Conservation (phyloP, 768 basidiomycete genomes). For the Tylopilus plumbeoviolaceoides region DNA sequence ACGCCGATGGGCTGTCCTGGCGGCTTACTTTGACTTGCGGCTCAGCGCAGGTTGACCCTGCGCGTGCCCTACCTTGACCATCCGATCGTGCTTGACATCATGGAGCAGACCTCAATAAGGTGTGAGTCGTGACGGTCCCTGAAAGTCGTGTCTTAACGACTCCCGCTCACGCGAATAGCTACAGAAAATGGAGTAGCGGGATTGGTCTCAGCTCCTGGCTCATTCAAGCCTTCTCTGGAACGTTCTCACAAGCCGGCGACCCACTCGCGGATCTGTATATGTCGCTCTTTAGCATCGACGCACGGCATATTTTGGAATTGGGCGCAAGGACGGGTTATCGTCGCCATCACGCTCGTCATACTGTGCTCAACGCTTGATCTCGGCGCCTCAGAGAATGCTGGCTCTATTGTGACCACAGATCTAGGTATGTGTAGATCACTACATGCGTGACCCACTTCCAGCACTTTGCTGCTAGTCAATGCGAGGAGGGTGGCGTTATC, state of each 20-base stretch:
- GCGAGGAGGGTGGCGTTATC: too few relatives aligned
- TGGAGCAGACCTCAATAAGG: too few relatives aligned
- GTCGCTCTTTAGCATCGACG: slow-evolving; percentile 37
- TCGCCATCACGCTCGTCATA: slow-evolving; percentile 61
- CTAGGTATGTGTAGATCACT: slow-evolving; percentile 48
- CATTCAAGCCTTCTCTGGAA: slow-evolving; percentile 31
- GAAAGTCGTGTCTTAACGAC: too few relatives aligned
- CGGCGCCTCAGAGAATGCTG: slow-evolving; percentile 5
- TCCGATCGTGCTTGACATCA: slow-evolving; percentile 9
- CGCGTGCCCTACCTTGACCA: neutral
- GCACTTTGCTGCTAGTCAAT: too few relatives aligned
- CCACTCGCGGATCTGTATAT: slow-evolving; percentile 24
- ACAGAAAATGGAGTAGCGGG: slow-evolving; percentile 96
- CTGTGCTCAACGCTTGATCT: slow-evolving; percentile 40
- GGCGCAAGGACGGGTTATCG: slow-evolving; percentile 86
- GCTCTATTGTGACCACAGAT: slow-evolving; percentile 62
- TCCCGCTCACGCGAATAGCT: slow-evolving; percentile 9
- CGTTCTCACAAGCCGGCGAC: neutral
- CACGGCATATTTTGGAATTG: slow-evolving; percentile 58
- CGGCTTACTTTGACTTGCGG: slow-evolving; percentile 54
- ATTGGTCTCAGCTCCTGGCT: slow-evolving; percentile 84
- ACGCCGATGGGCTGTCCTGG: slow-evolving; percentile 48
- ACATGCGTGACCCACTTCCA: neutral
- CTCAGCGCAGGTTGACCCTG: slow-evolving; percentile 18
- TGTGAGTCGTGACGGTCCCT: too few relatives aligned